phyloP scores from a whole-genome alignment of 768 basidiomycete species.

The Coprinellus micaceus region DNA sequence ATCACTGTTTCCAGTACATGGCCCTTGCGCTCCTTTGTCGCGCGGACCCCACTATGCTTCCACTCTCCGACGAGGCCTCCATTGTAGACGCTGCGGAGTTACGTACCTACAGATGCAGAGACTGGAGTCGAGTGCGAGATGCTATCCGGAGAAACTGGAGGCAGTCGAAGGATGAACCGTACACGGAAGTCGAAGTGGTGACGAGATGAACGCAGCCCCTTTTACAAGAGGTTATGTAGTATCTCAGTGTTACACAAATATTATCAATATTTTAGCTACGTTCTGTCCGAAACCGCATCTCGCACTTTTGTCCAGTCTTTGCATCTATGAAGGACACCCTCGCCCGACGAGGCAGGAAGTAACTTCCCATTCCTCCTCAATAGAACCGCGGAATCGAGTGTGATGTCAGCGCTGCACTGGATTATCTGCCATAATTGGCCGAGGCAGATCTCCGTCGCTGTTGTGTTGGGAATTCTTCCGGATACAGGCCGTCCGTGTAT shows the following conservation, averaged over 20 bases:
- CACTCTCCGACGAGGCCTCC: background rate
- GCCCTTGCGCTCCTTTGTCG: background rate
- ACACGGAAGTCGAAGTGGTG: background rate
- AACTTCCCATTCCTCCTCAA: background rate
- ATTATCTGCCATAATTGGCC: constrained; percentile 1
- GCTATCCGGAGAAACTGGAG: background rate
- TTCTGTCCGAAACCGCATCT: background rate
- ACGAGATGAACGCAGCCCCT: background rate
- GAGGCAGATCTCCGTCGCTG: background rate
- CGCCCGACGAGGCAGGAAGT: background rate
- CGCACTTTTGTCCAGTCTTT: background rate
- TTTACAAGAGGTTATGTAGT: background rate
- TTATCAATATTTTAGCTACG: background rate
- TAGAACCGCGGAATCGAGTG: background rate
- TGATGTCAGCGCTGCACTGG: constrained; percentile 1
- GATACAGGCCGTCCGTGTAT: background rate
- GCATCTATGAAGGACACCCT: background rate
- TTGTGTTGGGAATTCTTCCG: background rate
- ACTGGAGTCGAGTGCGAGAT: background rate
- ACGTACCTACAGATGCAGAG: background rate
- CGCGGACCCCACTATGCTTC: background rate
- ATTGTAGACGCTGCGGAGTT: background rate
- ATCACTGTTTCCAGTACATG: constrained; percentile 2
- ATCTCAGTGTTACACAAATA: background rate
- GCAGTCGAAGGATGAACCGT: background rate